Conservation (phyloP, 345 rosid genomes). For the Hypericum perforatum region DNA sequence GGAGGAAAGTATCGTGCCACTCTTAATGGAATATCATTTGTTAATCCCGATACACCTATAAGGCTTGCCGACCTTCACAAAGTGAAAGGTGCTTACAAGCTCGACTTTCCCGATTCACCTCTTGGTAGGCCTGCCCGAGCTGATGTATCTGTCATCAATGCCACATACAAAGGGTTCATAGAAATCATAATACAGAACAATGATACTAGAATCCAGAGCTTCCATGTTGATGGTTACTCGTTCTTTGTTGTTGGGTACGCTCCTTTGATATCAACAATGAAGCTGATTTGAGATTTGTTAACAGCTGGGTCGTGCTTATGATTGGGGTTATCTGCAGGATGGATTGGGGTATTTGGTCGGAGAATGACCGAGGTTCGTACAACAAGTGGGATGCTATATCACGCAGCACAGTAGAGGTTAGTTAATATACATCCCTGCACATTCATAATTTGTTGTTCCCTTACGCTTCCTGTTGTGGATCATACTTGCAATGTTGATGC, state of each 20-base stretch:
- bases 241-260: slow-evolving; percentile 84
- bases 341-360: slow-evolving; percentile 87
- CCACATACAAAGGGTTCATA: slow-evolving; percentile 79
- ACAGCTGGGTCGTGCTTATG: neutral
- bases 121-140: slow-evolving; percentile 37
- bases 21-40: slow-evolving; percentile 77
- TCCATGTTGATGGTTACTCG: slow-evolving; percentile 79
- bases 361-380: slow-evolving; percentile 49
- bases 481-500: too few relatives aligned
- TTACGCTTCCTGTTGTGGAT: too few relatives aligned
- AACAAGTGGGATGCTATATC: slow-evolving; percentile 64
- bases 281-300: neutral
- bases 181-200: slow-evolving; percentile 82
- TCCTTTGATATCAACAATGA: neutral
- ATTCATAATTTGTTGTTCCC: neutral
- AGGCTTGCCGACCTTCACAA: slow-evolving; percentile 62
- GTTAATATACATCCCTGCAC: slow-evolving; percentile 2
- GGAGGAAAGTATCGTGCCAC: slow-evolving; percentile 56
- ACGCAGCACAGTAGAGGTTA: slow-evolving; percentile 49
- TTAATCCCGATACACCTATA: slow-evolving; percentile 55
- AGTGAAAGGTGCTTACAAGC: slow-evolving; percentile 76
- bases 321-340: slow-evolving; percentile 39
- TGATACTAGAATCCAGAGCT: slow-evolving; percentile 81
- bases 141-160: slow-evolving; percentile 71
- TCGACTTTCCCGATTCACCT: slow-evolving; percentile 78